phyloP scores from a whole-genome alignment of 352 stramenopile genomes.

The Globisporangium paddicum region DNA sequence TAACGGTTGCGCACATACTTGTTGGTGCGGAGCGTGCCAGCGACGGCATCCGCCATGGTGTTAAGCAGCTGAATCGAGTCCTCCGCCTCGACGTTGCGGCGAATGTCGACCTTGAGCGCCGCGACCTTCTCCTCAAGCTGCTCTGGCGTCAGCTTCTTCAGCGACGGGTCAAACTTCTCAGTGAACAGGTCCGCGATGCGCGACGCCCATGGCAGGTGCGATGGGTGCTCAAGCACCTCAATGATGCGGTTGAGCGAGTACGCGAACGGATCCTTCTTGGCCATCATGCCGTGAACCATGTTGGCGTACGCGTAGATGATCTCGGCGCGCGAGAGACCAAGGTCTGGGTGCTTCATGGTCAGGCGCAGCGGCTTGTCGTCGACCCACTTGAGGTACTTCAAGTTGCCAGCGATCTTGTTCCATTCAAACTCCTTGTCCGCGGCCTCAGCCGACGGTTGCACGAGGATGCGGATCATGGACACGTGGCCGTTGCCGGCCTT shows the following conservation, averaged over 20 bases:
- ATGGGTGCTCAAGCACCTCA: constrained; percentile 88
- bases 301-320: constrained; percentile 95
- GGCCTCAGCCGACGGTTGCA: constrained; percentile 59
- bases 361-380: constrained; percentile 78
- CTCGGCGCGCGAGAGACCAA: constrained; percentile 91
- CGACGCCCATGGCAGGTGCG: constrained; percentile 87
- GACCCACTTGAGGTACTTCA: constrained; percentile 88
- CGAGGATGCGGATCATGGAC: constrained; percentile 79
- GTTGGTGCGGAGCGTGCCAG: constrained; percentile 75
- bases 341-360: constrained; percentile 80
- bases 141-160: constrained; percentile 30
- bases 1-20: constrained; percentile 82
- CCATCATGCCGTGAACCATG: constrained; percentile 94
- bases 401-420: constrained; percentile 79
- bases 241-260: constrained; percentile 95
- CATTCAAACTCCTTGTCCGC: constrained; percentile 64
- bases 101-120: constrained; percentile 69
- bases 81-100: constrained; percentile 66
- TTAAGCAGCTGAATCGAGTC: constrained; percentile 75
- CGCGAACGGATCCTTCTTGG: constrained; percentile 91
- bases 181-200: constrained; percentile 96
- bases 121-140: constrained; percentile 42
- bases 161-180: constrained; percentile 72
- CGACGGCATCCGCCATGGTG: constrained; percentile 72
- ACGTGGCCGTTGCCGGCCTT: constrained; percentile 59